Evolutionary conservation across 768 basidiomycete species (phyloP), one percentile per base, ranked within the genome.

Genomic region (Glaciozyma martinii): DNA sequence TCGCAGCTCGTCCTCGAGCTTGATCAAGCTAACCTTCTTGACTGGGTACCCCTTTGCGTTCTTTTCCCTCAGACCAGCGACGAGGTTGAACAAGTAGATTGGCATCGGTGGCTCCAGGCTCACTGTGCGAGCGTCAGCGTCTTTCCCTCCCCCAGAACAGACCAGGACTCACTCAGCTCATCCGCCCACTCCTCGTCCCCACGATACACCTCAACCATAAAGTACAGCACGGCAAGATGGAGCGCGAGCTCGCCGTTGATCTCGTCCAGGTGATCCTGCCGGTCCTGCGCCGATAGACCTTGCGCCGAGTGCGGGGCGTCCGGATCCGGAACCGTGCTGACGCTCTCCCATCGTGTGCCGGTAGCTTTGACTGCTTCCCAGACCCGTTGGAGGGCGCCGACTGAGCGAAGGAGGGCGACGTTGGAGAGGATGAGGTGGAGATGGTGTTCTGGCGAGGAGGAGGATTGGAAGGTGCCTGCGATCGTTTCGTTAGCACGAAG

Each of bases 381-480:
- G 27, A 97, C 86, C 63, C 81, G 83, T 71, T 82, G 84, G 37
- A 97, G 78, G 25, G 92, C 93, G 76, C 94, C 90, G 0, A 86
- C 86, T 27, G 82, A 80, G 57, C 91, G 83, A 2, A 98, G 85
- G 25, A 89, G 80, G 75, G 88, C 90, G 75, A 88, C 88, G 75
- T 97, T 94, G 76, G 94, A 87, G 66, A 93, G 87, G 71, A 99
- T 88, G 86, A 91, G 92, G 69, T 92, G 89, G 46, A 98, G 79
- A 75, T 99, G 94, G 75, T 94, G 87, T 74, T 98, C 91, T 1
- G 91, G 88, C 27, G 90, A 90, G 7, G 89, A 88, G 43, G 91
- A 91, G 93, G 53, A 63, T n/a, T n/a, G 15, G 60, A 56, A 47
- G 32, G 32, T 23, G 65, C 58, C 58, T 59, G 43, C 2, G 32